Evolutionary conservation across 2,329 filamentous ascomycete genomes (phyloP).

Genomic region (Colletotrichum spaethianum): DNA sequence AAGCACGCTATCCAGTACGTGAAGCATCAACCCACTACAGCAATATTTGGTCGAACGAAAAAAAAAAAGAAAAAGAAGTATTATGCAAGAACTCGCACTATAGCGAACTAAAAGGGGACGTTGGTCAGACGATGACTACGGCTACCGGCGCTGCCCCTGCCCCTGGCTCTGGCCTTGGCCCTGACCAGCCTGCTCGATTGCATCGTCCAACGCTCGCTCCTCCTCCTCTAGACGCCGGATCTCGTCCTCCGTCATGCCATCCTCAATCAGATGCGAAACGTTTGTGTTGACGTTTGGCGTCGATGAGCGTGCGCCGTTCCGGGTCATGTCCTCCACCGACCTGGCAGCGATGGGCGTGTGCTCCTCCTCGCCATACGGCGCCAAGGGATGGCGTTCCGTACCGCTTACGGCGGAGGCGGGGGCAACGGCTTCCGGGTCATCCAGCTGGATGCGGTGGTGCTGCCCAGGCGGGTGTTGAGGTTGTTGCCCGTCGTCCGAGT

Average conservation of each 20-base stretch:
- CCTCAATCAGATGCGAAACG: constrained; percentile 69
- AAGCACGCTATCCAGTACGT: neutral
- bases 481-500: constrained; percentile 57
- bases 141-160: constrained; percentile 21
- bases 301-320: constrained; percentile 26
- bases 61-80: neutral
- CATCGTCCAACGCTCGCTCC: constrained; percentile 69
- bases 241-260: constrained; percentile 72
- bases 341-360: constrained; percentile 19
- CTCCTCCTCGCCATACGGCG: constrained; percentile 28
- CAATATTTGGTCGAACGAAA: neutral
- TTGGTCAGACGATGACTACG: neutral
- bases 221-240: constrained; percentile 70
- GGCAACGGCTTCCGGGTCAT: neutral
- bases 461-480: constrained; percentile 39
- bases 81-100: constrained; percentile 13
- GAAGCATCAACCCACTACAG: neutral
- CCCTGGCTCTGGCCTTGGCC: constrained; percentile 14
- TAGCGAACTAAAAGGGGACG: neutral
- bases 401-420: constrained; percentile 8
- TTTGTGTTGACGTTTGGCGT: constrained; percentile 48
- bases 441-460: constrained; percentile 10
- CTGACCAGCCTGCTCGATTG: constrained; percentile 64
- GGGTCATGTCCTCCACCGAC: constrained; percentile 24
- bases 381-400: constrained; percentile 17